These are phyloP conservation scores for Allium fistulosum DNA, from an alignment of 106 monocot species.

Conservation along the genomic window DNA sequence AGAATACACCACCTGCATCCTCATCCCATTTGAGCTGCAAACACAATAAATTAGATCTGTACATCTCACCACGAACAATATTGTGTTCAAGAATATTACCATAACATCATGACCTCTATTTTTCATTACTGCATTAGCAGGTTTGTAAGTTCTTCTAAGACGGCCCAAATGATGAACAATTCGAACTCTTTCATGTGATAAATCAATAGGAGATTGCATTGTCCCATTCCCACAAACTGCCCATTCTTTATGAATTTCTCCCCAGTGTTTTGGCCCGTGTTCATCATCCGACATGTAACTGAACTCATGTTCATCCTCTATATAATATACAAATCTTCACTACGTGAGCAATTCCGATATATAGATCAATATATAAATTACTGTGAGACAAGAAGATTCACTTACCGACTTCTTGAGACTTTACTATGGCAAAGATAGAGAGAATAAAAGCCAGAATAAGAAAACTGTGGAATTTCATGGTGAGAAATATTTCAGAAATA, in stretches of 20 bases:
- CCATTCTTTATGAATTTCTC: constrained; percentile 36
- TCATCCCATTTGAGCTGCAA: constrained; percentile 17
- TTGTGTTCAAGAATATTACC: constrained; percentile 19
- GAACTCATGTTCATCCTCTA: constrained; percentile 58
- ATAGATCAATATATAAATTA: not conserved
- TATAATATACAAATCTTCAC: not conserved
- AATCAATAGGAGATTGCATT: constrained; percentile 68
- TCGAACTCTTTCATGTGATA: constrained; percentile 20
- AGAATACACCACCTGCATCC: constrained; percentile 3
- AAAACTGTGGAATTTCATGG: not conserved
- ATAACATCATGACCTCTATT: constrained; percentile 74
- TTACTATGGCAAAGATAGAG: not conserved
- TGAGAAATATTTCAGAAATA: not conserved
- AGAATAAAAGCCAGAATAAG: not conserved
- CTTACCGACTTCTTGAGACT: constrained; percentile 5
- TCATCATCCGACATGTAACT: constrained; percentile 24
- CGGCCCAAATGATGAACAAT: constrained; percentile 5
- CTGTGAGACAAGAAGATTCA: not conserved
- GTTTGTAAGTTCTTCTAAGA: constrained; percentile 24
- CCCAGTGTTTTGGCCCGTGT: constrained; percentile 50
- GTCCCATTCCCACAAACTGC: constrained; percentile 30
- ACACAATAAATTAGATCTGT: not conserved
- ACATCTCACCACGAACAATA: not conserved
- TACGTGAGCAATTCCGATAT: not conserved
- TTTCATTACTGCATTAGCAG: constrained; percentile 26